Evolutionary conservation across 495 filamentous ascomycete genomes (phyloP), one percentile per base, ranked within the genome.

Genomic region (Sporormia fimetaria): DNA sequence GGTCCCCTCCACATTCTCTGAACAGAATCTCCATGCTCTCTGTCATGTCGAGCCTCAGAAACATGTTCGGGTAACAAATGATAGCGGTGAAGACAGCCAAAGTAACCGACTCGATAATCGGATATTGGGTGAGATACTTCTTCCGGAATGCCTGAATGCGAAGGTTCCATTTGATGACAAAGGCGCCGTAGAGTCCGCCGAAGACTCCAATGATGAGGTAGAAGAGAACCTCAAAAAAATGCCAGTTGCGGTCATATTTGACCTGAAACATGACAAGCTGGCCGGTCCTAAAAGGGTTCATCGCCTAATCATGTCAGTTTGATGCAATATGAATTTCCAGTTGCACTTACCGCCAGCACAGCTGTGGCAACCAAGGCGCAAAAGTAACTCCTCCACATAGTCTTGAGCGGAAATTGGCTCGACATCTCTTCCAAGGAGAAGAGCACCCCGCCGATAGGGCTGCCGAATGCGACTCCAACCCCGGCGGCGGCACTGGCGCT

Each of bases 181-280:
- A 85, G 17, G 92, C 90, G 34, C 90, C 90, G 49, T 98, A 98
- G 2, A 98, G 65, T 7, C 90, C 92, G 27, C 90, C 90, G 56
- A 96, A 98, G 14, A 94, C 69, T 15, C 90, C 90, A 31, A 98
- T 70, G 30, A 92, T 70, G 36, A 93, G 75, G 57, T 90, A 98
- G 58, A 96, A 96, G 11, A 94, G 64, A 0, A 92, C 67, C 59
- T 98, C 90, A 50, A 98, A 98, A 55, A 94, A 94, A 61, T 98
- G 90, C 90, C 90, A 98, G 3, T 78, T 78, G 14, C 92, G 81
- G 62, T 98, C 92, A 57, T 98, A 98, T 52, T 74, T 74, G 51
- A 98, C 90, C 56, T 94, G 85, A 63, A 98, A 98, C 90, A 98
- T 98, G 71, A 98, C 90, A 26, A 98, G 71, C 53, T 96, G 92